Evolutionary conservation across 371 early-diverging fungal species (phyloP).

Genomic region (Coemansia sp.): DNA sequence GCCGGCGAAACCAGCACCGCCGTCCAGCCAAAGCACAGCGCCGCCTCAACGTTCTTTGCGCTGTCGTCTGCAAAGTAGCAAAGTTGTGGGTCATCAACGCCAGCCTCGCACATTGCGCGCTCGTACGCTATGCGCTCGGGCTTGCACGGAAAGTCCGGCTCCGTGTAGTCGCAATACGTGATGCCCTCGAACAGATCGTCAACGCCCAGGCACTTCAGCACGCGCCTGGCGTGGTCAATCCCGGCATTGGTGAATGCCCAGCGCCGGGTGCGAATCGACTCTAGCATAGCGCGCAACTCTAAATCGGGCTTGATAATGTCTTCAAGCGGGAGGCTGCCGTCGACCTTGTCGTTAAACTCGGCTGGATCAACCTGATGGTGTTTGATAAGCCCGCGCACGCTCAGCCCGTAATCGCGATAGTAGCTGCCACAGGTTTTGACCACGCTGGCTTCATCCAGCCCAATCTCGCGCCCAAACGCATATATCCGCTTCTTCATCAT

Average conservation of each 20-base stretch:
- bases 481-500: slow-evolving; percentile 68
- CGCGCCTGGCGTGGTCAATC: slow-evolving; percentile 68
- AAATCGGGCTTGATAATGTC: slow-evolving; percentile 62
- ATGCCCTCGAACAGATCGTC: slow-evolving; percentile 77
- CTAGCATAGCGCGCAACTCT: slow-evolving; percentile 65
- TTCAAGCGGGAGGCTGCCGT: slow-evolving; percentile 72
- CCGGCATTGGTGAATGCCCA: slow-evolving; percentile 91
- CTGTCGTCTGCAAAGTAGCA: slow-evolving; percentile 82
- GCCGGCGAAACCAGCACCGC: slow-evolving; percentile 58
- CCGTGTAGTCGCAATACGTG: slow-evolving; percentile 74
- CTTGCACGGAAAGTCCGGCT: slow-evolving; percentile 74
- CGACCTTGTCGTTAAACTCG: slow-evolving; percentile 68
- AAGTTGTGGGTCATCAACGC: slow-evolving; percentile 54
- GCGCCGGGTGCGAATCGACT: slow-evolving; percentile 56
- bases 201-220: slow-evolving; percentile 63
- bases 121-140: slow-evolving; percentile 63
- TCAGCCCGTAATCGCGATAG: slow-evolving; percentile 70
- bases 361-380: slow-evolving; percentile 68
- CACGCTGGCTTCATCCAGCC: slow-evolving; percentile 54
- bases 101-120: slow-evolving; percentile 72
- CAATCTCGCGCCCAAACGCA: slow-evolving; percentile 55
- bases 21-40: slow-evolving; percentile 68
- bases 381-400: slow-evolving; percentile 71
- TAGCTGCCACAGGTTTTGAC: slow-evolving; percentile 58
- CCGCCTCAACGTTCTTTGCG: slow-evolving; percentile 64